Conservation (phyloP, 2,329 filamentous ascomycete species). For the Didymella pomorum region DNA sequence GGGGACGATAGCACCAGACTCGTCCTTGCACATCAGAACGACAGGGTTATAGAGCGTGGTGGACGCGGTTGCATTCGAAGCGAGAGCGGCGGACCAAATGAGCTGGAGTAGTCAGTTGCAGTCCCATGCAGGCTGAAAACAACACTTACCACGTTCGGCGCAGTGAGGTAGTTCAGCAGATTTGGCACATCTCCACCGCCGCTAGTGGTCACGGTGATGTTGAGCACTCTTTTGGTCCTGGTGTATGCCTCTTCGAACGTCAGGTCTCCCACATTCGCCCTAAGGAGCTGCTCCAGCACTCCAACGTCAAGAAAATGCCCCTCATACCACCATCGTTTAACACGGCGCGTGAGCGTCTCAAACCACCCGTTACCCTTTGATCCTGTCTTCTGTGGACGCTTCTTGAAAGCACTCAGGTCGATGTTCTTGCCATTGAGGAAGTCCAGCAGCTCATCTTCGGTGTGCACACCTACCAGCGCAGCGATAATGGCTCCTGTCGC, state of each 20-base stretch:
- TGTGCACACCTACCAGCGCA: conserved; percentile 85
- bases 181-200: conserved; percentile 79
- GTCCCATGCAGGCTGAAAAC: neutral
- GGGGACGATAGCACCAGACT: conserved; percentile 73
- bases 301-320: conserved; percentile 85
- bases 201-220: conserved; percentile 86
- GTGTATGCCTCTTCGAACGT: conserved; percentile 94
- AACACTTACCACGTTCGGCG: conserved; percentile 86
- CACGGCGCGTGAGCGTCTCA: conserved; percentile 69
- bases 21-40: conserved; percentile 79
- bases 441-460: conserved; percentile 79
- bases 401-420: conserved; percentile 79
- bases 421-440: conserved; percentile 83
- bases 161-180: conserved; percentile 89
- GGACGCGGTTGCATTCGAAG: conserved; percentile 74
- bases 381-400: conserved; percentile 36
- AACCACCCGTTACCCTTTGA: conserved; percentile 51
- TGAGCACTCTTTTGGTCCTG: conserved; percentile 83
- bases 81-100: conserved; percentile 80
- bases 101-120: conserved; percentile 59
- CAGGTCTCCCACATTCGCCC: conserved; percentile 83
- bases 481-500: conserved; percentile 90
- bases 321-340: conserved; percentile 73
- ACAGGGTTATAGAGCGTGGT: conserved; percentile 71
- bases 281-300: conserved; percentile 83